Evolutionary conservation across 768 basidiomycete genomes (phyloP), one percentile per base, ranked within the genome.

Genomic region (Scleroderma citrinum): DNA sequence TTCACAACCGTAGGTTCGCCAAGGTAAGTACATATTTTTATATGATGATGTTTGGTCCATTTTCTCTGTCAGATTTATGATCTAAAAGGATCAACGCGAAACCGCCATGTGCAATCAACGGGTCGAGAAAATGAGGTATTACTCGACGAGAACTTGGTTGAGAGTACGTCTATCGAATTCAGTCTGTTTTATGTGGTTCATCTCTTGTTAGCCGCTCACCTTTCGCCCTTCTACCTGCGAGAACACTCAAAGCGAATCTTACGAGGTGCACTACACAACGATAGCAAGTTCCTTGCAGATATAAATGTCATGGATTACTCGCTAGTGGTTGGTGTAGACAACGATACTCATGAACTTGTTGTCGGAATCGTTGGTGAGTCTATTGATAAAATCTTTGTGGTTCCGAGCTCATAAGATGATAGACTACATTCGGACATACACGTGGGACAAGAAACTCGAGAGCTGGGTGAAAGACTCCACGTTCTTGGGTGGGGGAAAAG

Each of bases 251-350:
- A 97, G 66, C 83, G 90, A 11, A 92, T 97, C 50, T 68, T 99
- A 10, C 80, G 90, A 19, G 86, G 91, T 16, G 90, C 96, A 11
- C 70, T 99, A 24, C 92, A 80, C 71, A 98, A 95, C 56, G 96
- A 99, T 65, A 95, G 87, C 69, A 92, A 88, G 55, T 99, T 98
- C 68, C 68, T 99, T 43, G 86, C 88, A 13, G 89, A 92, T 54
- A 83, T 94, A 48, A 94, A 96, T 61, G 91, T 97, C 44, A 94
- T 93, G 88, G 96, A 99, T 67, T 99, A 99, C 65, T 96, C 93
- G 2, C 69, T 99, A 24, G 87, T 98, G 21, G 92, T 93, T 43
- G 96, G 94, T 6, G 87, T 98, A n/a, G 96, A 97, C 65, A 81
- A 82, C 57, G 73, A 77, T 49, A 87, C 81, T 51, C 85, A 90